Percentiles rank a stretch among this genome's conserved stretches.
Conservation (phyloP, 2,329 filamentous ascomycete species). For the Colletotrichum filicis region DNA sequence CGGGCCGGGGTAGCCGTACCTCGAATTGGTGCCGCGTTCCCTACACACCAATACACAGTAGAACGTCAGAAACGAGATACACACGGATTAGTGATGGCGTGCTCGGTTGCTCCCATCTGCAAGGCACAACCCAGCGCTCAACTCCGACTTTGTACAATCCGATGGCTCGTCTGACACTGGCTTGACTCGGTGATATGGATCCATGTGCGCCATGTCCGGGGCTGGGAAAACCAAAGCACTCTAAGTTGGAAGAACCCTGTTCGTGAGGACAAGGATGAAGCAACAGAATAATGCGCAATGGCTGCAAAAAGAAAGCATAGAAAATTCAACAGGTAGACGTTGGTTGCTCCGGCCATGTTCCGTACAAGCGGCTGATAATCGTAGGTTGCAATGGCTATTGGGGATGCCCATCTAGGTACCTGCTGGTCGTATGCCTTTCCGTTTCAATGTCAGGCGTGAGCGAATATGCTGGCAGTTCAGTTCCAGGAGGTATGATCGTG, state of each 20-base stretch:
- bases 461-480: background rate
- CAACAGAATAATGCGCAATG: background rate
- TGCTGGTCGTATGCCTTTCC: background rate
- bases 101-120: background rate
- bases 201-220: background rate
- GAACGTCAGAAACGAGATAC: background rate
- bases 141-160: background rate
- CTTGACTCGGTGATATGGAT: conserved; percentile 9
- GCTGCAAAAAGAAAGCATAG: background rate
- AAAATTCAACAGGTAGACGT: too few relatives aligned
- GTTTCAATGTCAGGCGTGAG: background rate
- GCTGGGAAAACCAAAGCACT: background rate
- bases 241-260: background rate
- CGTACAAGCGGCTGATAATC: background rate
- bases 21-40: background rate
- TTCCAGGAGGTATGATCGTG: background rate
- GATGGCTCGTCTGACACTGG: background rate
- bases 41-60: background rate
- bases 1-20: conserved; percentile 17
- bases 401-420: background rate
- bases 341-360: too few relatives aligned
- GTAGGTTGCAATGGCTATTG: background rate
- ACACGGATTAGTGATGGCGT: background rate
- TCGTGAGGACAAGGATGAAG: conserved; percentile 8
- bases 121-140: conserved; percentile 4